Evolutionary conservation across 108 stramenopile genomes (phyloP).

Genomic region (Schizochytrium sp.): DNA sequence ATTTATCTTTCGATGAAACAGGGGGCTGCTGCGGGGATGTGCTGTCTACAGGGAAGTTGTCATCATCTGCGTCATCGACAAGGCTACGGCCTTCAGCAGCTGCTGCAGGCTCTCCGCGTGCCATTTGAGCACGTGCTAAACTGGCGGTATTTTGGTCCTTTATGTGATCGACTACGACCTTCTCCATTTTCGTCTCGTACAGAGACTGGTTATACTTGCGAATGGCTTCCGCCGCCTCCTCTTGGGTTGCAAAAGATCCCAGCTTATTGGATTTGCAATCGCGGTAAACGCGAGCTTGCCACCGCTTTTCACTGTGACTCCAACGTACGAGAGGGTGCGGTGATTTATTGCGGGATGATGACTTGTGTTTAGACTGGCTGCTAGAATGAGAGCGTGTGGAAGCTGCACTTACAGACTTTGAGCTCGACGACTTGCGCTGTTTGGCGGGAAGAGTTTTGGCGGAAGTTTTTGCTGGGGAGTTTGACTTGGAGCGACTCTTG

Average conservation of each 20-base stretch:
- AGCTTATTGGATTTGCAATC: neutral
- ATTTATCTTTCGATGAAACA: too few species aligned
- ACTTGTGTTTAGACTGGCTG: conserved; percentile 11
- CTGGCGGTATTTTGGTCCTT: neutral
- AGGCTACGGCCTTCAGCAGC: neutral
- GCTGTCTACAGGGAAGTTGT: neutral
- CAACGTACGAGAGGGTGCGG: neutral
- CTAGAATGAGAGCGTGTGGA: neutral
- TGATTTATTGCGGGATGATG: neutral
- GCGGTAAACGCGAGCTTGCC: conserved; percentile 22
- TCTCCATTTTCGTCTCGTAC: conserved; percentile 11
- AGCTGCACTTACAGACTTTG: neutral
- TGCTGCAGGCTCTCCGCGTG: neutral
- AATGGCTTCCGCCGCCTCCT: neutral
- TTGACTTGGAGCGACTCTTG: neutral
- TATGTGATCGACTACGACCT: neutral
- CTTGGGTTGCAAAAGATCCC: neutral
- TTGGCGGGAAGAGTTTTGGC: neutral
- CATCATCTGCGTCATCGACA: conserved; percentile 14
- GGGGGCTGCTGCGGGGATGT: too few species aligned
- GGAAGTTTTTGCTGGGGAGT: conserved; percentile 8
- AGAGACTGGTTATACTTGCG: neutral
- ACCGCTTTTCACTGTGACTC: conserved; percentile 15
- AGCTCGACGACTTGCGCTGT: conserved; percentile 30
- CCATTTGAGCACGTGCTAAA: neutral